Conservation (phyloP, 176 grass and related monocot genomes). For the Paspalum notatum region DNA sequence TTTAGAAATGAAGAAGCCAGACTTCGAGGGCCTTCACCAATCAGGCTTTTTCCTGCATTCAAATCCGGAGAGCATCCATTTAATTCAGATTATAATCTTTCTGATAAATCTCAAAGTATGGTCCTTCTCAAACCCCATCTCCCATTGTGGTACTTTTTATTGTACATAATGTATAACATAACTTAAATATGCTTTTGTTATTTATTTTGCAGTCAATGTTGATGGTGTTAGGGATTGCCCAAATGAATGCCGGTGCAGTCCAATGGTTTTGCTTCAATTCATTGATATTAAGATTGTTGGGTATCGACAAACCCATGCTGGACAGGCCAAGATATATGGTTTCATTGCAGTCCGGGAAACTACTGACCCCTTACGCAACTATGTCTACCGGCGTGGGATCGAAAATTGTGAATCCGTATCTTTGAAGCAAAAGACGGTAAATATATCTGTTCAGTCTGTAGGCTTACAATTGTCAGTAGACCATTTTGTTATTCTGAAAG, state of each 20-base stretch:
- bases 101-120: constrained; percentile 22
- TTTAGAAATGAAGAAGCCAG: not conserved
- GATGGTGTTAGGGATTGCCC: too few relatives aligned
- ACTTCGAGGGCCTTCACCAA: constrained; percentile 2
- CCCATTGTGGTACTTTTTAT: not conserved
- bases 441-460: too few relatives aligned
- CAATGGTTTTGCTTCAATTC: too few relatives aligned
- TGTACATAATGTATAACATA: not conserved
- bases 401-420: constrained; percentile 4
- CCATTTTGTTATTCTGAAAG: too few relatives aligned
- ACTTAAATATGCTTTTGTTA: not conserved
- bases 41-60: not conserved
- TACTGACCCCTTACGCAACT: not conserved
- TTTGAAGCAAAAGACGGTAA: constrained; percentile 5
- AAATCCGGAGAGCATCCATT: not conserved
- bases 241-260: too few relatives aligned
- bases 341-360: too few relatives aligned
- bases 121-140: not conserved
- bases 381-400: constrained; percentile 31
- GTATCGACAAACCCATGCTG: too few relatives aligned
- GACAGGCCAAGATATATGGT: too few relatives aligned
- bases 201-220: too few relatives aligned
- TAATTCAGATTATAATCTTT: constrained; percentile 1
- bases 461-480: too few relatives aligned
- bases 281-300: too few relatives aligned